phyloP scores from a whole-genome alignment of 306 rosid species.

The Citrullus mucosospermus region DNA sequence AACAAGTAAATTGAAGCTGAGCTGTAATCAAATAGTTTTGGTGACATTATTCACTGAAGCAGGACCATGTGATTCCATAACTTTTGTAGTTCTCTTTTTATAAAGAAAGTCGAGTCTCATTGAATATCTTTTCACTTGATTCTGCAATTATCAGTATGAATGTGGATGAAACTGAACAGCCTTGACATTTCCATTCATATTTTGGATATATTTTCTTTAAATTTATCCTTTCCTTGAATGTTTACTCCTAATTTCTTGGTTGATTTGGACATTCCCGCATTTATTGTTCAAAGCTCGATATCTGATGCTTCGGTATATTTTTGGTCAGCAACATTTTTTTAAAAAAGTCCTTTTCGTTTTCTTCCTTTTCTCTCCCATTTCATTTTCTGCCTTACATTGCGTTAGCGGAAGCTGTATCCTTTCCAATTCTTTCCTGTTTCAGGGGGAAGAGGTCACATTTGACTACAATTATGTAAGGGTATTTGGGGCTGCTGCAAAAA shows the following conservation, averaged over 20 bases:
- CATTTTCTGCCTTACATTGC: background rate
- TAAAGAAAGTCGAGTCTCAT: background rate
- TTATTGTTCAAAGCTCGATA: background rate
- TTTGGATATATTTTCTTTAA: background rate
- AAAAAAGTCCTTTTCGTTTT: background rate
- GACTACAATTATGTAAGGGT: conserved; percentile 99
- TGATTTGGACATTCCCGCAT: background rate
- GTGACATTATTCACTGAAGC: background rate
- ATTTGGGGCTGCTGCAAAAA: conserved; percentile 98
- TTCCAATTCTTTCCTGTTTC: conserved; percentile 17
- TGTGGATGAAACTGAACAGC: background rate
- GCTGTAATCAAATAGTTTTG: background rate
- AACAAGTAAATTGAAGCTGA: background rate
- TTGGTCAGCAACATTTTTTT: background rate
- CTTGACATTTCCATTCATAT: background rate
- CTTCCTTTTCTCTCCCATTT: background rate
- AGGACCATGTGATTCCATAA: background rate
- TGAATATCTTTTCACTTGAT: background rate
- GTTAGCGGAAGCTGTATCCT: background rate
- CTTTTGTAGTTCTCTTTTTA: background rate
- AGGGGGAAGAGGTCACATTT: conserved; percentile 99
- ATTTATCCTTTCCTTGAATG: background rate
- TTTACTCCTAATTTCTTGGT: background rate
- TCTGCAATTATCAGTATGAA: background rate
- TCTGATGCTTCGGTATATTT: background rate